Evolutionary conservation across 345 rosid genomes (phyloP).

Genomic region (Adansonia digitata): DNA sequence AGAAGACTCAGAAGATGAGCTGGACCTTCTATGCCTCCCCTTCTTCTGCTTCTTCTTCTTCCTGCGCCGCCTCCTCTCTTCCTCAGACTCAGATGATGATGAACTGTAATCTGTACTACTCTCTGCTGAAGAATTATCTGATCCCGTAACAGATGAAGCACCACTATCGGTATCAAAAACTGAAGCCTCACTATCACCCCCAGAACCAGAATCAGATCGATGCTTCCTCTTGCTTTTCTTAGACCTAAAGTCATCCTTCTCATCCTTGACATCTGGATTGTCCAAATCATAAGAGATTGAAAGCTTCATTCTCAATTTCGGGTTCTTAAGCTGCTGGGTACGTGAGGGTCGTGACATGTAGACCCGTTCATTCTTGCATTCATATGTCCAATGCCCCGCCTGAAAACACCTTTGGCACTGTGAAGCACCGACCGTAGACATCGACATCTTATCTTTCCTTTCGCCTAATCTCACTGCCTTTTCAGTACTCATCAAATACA

Average conservation of each 20-base stretch:
- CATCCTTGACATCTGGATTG: conserved; percentile 33
- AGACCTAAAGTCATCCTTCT: conserved; percentile 41
- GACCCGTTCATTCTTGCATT: conserved; percentile 92
- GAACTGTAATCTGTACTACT: conserved; percentile 65
- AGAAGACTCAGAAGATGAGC: conserved; percentile 77
- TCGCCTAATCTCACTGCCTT: conserved; percentile 90
- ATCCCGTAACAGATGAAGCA: conserved; percentile 50
- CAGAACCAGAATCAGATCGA: conserved; percentile 52
- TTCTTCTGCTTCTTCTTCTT: conserved; percentile 70
- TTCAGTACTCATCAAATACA: conserved; percentile 98
- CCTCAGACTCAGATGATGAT: conserved; percentile 74
- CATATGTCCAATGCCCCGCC: conserved; percentile 92
- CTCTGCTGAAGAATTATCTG: conserved; percentile 57
- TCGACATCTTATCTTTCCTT: conserved; percentile 70
- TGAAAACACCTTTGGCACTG: conserved; percentile 96
- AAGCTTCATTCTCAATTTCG: conserved; percentile 62
- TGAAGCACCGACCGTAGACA: conserved; percentile 44
- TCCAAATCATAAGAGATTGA: conserved; percentile 57
- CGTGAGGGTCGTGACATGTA: conserved; percentile 90
- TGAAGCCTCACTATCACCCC: conserved; percentile 84
- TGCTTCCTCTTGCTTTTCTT: conserved; percentile 92
- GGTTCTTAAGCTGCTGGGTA: conserved; percentile 93
- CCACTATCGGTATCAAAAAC: conserved; percentile 83
- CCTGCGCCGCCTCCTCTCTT: conserved; percentile 54
- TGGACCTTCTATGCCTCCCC: conserved; percentile 43